Conservation (phyloP, 305 asterid species). For the Fraxinus dipetala region DNA sequence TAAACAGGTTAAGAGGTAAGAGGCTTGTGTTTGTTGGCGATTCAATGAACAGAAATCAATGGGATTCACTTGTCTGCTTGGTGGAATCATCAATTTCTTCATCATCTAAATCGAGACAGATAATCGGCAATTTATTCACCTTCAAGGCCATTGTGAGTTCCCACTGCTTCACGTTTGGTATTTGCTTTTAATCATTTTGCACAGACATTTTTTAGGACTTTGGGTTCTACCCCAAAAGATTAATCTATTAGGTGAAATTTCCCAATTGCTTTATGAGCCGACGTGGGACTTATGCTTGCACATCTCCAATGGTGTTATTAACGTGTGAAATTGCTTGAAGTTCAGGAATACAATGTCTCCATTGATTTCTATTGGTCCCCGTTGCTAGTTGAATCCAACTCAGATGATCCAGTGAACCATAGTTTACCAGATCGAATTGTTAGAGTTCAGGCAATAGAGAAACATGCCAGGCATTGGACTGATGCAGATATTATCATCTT, state of each 20-base stretch:
- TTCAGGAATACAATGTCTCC: constrained; percentile 75
- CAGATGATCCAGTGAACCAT: constrained; percentile 72
- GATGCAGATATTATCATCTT: constrained; percentile 66
- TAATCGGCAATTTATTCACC: constrained; percentile 65
- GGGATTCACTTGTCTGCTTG: constrained; percentile 88
- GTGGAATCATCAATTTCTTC: constrained; percentile 60
- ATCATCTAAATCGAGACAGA: constrained; percentile 57
- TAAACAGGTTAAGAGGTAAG: constrained; percentile 69
- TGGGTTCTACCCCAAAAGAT: not conserved
- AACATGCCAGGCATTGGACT: constrained; percentile 77
- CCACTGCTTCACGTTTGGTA: not conserved
- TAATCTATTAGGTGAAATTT: not conserved
- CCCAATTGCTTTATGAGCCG: not conserved
- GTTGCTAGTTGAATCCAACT: constrained; percentile 79
- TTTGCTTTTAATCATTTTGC: not conserved
- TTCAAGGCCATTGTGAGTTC: constrained; percentile 69
- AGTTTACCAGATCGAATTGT: constrained; percentile 66
- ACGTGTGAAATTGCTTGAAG: not conserved
- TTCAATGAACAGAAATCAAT: constrained; percentile 78
- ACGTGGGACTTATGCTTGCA: not conserved
- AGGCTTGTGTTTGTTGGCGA: constrained; percentile 87
- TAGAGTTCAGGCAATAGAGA: constrained; percentile 64
- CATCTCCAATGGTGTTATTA: not conserved
- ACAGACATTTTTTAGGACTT: not conserved
- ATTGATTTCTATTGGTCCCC: constrained; percentile 89